Evolutionary conservation across 208 protist species (phyloP), one percentile per base, ranked within the genome.

Genomic region (Porcisia hertigi): DNA sequence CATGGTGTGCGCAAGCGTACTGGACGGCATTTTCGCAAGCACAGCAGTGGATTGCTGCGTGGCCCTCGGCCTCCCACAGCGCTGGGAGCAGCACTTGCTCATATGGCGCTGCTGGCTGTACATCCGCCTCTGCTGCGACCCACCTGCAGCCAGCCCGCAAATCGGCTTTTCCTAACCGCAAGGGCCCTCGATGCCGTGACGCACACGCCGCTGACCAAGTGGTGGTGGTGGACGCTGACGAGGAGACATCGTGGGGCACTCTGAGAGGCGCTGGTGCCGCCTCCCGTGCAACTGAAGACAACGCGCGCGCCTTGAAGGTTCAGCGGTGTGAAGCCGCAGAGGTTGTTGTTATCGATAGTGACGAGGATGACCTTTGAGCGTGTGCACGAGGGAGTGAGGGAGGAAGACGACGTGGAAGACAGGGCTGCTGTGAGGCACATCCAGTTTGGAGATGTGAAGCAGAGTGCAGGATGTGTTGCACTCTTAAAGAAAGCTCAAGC

Each of bases 1-100:
- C 64, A 23, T 76, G 77, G 73, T 79, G 75, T 69, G 54, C 63
- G 20, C 69, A 74, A 9, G 71, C 79, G 16, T 93, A 89, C 69
- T 90, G 82, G 76, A 90, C 88, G 0, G 85, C 84, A 23, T 36
- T 87, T 0, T 67, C 80, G 20, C 79, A 89, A 30, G 86, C 86
- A 49, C 78, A 82, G 30, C 62, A 53, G 23, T 86, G 66, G 55
- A 41, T 70, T 11, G 45, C 72, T 45, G 8, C 3, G 34, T 53
- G 57, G 72, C 58, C 45, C 36, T 45, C 41, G n/a, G 1, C 18
- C 23, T 20, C 34, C 9, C 11, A 12, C 25, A 36, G 36, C 69
- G 7, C 53, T 36, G 30, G 18, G 30, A 4, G 36, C 25, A 3
- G n/a, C 34, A 30, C 52, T 52, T 9, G 3, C 52, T 47, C 25